Evolutionary conservation across 75 land plant species (phyloP).

Genomic region (Pinus albicaulis): DNA sequence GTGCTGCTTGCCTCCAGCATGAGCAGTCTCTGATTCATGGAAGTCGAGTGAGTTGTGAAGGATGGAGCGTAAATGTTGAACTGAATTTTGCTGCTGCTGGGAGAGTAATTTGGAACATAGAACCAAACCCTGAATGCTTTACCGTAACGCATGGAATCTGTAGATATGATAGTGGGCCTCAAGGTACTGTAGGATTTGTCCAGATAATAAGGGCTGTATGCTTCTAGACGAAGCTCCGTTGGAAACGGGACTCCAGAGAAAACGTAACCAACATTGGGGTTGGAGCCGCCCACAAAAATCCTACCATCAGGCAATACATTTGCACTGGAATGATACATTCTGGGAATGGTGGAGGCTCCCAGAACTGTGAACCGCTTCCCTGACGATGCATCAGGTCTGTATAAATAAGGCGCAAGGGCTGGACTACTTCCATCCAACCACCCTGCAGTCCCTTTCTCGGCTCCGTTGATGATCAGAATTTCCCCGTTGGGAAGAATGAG

Average conservation of each 20-base stretch:
- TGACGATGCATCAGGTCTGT: constrained; percentile 11
- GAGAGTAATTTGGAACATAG: not conserved
- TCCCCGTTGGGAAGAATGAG: constrained; percentile 57
- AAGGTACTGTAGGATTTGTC: not conserved
- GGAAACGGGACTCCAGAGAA: constrained; percentile 45
- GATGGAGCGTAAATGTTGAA: constrained; percentile 44
- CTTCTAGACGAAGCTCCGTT: constrained; percentile 57
- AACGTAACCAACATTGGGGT: constrained; percentile 38
- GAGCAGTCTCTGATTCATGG: constrained; percentile 65
- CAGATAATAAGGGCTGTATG: constrained; percentile 35
- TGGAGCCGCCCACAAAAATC: constrained; percentile 60
- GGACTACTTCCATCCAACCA: constrained; percentile 47
- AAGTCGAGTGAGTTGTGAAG: constrained; percentile 49
- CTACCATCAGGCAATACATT: constrained; percentile 50
- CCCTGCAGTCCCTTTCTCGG: constrained; percentile 51
- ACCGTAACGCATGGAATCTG: constrained; percentile 20
- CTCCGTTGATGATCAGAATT: constrained; percentile 78
- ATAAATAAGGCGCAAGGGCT: constrained; percentile 39
- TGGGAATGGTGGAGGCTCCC: constrained; percentile 24
- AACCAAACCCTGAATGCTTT: constrained; percentile 15
- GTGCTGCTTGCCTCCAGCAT: constrained; percentile 6
- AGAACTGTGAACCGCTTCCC: constrained; percentile 23
- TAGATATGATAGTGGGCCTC: constrained; percentile 11
- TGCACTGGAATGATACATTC: constrained; percentile 69
- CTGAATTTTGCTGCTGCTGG: not conserved